Evolutionary conservation across 176 grass and related monocot genomes (phyloP).

Genomic region (Calamus simplicifolius): DNA sequence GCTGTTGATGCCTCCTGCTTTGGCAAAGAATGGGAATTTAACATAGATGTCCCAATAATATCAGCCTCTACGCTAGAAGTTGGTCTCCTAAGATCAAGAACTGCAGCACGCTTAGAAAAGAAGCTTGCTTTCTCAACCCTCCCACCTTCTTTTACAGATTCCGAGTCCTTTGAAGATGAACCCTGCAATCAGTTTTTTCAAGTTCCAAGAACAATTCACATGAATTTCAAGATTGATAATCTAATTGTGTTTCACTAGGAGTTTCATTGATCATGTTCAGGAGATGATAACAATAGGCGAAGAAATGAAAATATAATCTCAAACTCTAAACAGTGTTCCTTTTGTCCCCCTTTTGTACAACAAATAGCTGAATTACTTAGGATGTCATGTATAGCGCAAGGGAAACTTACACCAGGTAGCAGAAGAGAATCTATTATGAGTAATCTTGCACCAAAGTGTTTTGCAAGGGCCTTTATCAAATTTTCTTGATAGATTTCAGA

Average conservation of each 20-base stretch:
- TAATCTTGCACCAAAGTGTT: slow-evolving; percentile 76
- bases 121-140: slow-evolving; percentile 39
- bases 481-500: slow-evolving; percentile 99
- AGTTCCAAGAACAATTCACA: not conserved
- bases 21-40: slow-evolving; percentile 66
- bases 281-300: too few species aligned
- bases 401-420: slow-evolving; percentile 69
- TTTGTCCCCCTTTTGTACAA: too few species aligned
- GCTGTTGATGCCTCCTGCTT: slow-evolving; percentile 90
- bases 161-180: slow-evolving; percentile 57
- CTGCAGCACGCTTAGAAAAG: slow-evolving; percentile 55
- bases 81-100: slow-evolving; percentile 63
- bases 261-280: too few species aligned
- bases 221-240: slow-evolving; percentile 4
- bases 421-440: slow-evolving; percentile 89
- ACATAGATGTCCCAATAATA: slow-evolving; percentile 77
- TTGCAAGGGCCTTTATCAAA: slow-evolving; percentile 87
- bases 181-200: slow-evolving; percentile 23
- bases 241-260: too few species aligned
- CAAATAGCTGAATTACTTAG: not conserved
- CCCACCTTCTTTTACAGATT: slow-evolving; percentile 56
- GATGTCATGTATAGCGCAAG: slow-evolving; percentile 2
- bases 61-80: slow-evolving; percentile 91
- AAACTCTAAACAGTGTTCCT: too few species aligned
- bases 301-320: too few species aligned